Conservation (phyloP, 345 rosid species). For the Draba incana region DNA sequence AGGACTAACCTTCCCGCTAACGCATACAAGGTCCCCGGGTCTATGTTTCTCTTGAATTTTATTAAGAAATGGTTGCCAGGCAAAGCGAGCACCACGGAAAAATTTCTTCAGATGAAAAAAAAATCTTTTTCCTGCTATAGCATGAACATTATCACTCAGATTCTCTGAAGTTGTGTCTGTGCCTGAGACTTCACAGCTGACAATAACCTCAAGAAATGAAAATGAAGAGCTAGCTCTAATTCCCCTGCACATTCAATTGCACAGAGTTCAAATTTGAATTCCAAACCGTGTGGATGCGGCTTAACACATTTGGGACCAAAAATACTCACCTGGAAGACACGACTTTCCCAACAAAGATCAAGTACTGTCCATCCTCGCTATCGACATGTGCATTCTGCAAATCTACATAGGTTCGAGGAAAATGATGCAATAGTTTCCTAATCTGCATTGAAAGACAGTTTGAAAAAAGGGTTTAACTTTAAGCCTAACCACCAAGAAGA, state of each 20-base stretch:
- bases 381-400: conserved; percentile 77
- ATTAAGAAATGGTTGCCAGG: conserved; percentile 70
- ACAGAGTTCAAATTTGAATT: conserved; percentile 19
- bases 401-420: conserved; percentile 94
- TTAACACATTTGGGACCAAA: conserved; percentile 4
- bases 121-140: conserved; percentile 49
- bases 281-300: background rate
- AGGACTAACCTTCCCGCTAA: conserved; percentile 78
- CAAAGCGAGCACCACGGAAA: conserved; percentile 82
- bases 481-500: conserved; percentile 29
- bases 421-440: conserved; percentile 82
- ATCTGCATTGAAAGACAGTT: conserved; percentile 51
- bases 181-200: conserved; percentile 64
- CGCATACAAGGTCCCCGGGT: conserved; percentile 77
- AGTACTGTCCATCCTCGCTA: conserved; percentile 83
- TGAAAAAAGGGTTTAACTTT: conserved; percentile 14
- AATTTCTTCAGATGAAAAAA: conserved; percentile 86
- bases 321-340: conserved; percentile 73
- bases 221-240: conserved; percentile 65
- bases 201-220: conserved; percentile 85
- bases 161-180: conserved; percentile 43
- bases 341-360: conserved; percentile 80
- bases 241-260: conserved; percentile 59
- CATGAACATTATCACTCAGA: conserved; percentile 36
- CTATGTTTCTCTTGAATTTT: conserved; percentile 61